Conservation (phyloP, 352 stramenopile species). For the Phytopythium kandeliae region DNA sequence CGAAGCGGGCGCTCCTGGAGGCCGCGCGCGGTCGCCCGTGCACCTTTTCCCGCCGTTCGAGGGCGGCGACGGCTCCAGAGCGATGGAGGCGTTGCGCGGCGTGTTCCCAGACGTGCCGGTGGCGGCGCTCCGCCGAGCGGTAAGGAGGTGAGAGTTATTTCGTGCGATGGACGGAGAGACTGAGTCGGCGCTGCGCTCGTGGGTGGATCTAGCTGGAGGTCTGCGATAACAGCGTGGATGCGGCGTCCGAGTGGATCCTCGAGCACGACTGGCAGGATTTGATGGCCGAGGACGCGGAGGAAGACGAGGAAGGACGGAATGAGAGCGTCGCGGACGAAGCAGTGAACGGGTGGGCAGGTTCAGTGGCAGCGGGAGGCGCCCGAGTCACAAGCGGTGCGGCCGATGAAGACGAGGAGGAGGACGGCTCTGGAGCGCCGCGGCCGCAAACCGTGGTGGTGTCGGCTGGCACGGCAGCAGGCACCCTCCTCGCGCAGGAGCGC, state of each 20-base stretch:
- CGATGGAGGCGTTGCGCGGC: constrained; percentile 36
- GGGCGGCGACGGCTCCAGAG: not conserved
- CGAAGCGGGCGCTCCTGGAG: too few species aligned
- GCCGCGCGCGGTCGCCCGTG: too few species aligned
- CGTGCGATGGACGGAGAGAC: not conserved
- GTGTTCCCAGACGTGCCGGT: constrained; percentile 38
- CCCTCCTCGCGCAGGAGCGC: not conserved
- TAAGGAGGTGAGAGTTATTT: constrained; percentile 10
- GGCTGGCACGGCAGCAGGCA: not conserved
- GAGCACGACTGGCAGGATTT: constrained; percentile 60
- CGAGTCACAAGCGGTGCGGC: not conserved
- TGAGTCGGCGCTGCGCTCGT: not conserved
- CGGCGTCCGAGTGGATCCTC: constrained; percentile 49
- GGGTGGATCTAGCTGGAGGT: constrained; percentile 30
- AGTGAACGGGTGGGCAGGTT: not conserved
- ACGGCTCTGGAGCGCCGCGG: not conserved
- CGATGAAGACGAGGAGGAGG: not conserved
- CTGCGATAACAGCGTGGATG: constrained; percentile 42
- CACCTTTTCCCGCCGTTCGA: not conserved
- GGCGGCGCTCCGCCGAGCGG: constrained; percentile 25
- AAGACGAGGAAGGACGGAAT: not conserved
- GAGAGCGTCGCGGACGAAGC: constrained; percentile 2
- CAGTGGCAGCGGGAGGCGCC: not conserved
- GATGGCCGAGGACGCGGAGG: constrained; percentile 8
- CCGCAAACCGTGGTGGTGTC: constrained; percentile 6